Evolutionary conservation across 2,329 filamentous ascomycete species (phyloP), one percentile per base, ranked within the genome.

Genomic region (Pseudogymnoascus sp.): DNA sequence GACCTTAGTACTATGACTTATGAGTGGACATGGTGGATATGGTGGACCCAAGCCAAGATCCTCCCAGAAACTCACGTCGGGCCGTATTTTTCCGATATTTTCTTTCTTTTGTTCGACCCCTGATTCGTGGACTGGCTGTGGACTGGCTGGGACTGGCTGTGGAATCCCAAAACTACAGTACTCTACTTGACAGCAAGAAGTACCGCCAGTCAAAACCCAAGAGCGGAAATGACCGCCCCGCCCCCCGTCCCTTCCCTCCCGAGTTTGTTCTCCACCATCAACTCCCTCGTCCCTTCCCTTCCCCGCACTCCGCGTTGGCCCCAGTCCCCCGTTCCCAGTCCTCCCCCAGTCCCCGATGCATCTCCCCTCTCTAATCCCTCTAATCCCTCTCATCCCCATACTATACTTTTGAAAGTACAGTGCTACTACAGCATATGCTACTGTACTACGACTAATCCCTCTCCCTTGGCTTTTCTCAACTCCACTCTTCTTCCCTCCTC

Each of bases 281-380:
- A 12, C 23, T 54, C 31, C 39, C 39, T 54, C 45, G 14, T 54
- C 47, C 26, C 26, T 29, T 31, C 23, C 51, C 51, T 57, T 57
- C 51, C 51, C 51, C 51, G 29, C 51, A 57, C 51, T 57, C 51
- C 51, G 51, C 51, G 26, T 57, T 57, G 29, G 11, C 51, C 51
- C 47, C 47, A 29, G 23, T 54, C 23, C 23, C 45, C 23, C 45
- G 23, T 51, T 51, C 45, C 45, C 47, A 54, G 47, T 31, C 29
- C 23, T 54, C 12, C 45, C 45, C 45, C 47, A 54, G 47, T 54
- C 47, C n/a, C 23, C 37, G 57, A 60, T 60, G 57, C 57, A 40
- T 60, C 37, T 37, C 57, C 37, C 21, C 57, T 36, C 51, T 57
- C 26, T 26, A n/a, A 29, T 57, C 57, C 21, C 37, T 60, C 37